Conservation (phyloP, 176 grass and related monocot genomes). For the Oropetium thomaeum region DNA sequence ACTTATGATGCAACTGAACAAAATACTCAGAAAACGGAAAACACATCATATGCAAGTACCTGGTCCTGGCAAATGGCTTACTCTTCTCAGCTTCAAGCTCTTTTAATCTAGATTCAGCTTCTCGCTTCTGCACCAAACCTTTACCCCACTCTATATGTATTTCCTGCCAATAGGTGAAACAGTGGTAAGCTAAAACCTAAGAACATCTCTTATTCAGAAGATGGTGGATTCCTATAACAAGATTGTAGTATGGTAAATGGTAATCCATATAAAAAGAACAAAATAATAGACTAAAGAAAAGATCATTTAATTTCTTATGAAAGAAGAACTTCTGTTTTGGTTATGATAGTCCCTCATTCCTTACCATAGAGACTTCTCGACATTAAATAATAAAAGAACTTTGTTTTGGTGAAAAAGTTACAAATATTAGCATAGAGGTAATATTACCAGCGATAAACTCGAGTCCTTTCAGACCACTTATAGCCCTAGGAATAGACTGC, state of each 20-base stretch:
- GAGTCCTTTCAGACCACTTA: no score
- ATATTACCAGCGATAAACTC: no score
- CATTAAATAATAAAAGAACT: not conserved
- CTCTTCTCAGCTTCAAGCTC: constrained; percentile 75
- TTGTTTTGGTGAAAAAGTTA: constrained; percentile 9
- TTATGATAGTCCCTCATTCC: not conserved
- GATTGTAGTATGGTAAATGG: not conserved
- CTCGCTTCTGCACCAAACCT: constrained; percentile 85
- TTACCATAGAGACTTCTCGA: not conserved
- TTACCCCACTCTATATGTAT: constrained; percentile 90
- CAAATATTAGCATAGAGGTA: no score
- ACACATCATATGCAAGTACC: constrained; percentile 41
- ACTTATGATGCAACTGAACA: not conserved
- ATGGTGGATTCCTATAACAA: not conserved
- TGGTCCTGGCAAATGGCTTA: constrained; percentile 87
- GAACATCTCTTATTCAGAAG: not conserved
- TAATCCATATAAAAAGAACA: not conserved
- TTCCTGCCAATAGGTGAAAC: constrained; percentile 44
- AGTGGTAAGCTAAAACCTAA: constrained; percentile 16
- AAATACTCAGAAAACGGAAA: not conserved
- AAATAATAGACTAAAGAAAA: not conserved
- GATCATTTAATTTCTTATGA: not conserved
- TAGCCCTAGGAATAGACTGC: no score
- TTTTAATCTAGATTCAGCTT: constrained; percentile 63
- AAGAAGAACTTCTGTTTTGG: not conserved